phyloP scores from a whole-genome alignment of 352 stramenopile genomes.

The Pythium phragmiticola region DNA sequence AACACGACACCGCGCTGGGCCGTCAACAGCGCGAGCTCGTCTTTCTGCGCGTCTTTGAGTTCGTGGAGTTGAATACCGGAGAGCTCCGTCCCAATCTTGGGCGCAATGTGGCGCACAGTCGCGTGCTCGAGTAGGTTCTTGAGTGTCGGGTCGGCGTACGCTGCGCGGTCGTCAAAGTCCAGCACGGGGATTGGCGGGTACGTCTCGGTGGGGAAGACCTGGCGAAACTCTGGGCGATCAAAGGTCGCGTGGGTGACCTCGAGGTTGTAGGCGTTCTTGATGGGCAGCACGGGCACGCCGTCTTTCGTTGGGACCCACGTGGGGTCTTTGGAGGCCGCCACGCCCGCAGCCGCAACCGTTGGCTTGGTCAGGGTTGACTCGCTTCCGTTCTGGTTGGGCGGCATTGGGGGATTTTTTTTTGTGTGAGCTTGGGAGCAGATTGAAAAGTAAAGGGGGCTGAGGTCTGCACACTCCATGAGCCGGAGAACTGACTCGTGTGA shows the following conservation, averaged over 20 bases:
- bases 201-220: constrained; percentile 29
- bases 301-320: neutral
- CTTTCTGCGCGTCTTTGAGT: constrained; percentile 30
- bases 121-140: constrained; percentile 32
- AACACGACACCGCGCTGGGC: constrained; percentile 21
- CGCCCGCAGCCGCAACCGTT: neutral
- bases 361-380: neutral
- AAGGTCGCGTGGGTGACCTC: constrained; percentile 16
- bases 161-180: constrained; percentile 28
- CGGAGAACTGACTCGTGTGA: neutral
- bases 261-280: constrained; percentile 29
- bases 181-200: constrained; percentile 34
- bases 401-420: neutral
- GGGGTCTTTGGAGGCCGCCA: neutral
- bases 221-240: constrained; percentile 23
- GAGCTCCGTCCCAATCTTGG: constrained; percentile 33
- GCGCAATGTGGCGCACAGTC: constrained; percentile 21
- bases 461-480: neutral
- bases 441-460: neutral
- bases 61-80: constrained; percentile 33
- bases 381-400: constrained; percentile 3
- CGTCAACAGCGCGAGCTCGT: constrained; percentile 22
- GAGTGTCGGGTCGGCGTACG: constrained; percentile 36
- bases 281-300: constrained; percentile 7
- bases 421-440: neutral